Base-by-base conservation (phyloP, 257 asterid species). In the Salvia miltiorrhiza region DNA sequence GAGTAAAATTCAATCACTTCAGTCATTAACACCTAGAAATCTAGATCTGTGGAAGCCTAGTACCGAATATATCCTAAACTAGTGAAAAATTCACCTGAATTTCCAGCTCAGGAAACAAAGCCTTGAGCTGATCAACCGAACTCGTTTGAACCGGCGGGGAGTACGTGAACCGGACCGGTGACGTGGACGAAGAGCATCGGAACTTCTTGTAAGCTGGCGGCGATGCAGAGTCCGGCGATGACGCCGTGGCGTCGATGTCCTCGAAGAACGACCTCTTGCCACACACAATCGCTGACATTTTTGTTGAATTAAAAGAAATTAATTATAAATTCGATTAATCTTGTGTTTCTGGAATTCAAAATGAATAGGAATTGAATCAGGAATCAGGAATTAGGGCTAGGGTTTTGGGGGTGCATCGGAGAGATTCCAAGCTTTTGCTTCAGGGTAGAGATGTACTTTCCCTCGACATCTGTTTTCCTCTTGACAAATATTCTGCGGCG, bases 201-300 rank as follows among this genome's bases (percentile, higher is more conserved):
- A 79, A 76, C 80, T 73, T 89, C 88, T 89, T 89, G 39, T 83
- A 67, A 30, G 77, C 76, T 26, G 89, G 82, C 33, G 81, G 84
- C 16, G 90, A 73, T 0, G 85, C 77, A 11, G 88, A 77, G 52
- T 69, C 70, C 54, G 94, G 90, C 23, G 90, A 82, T 49, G 88
- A 57, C 66, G 74, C 70, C 19, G 75, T 60, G 20, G 83, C 60
- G 62, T 82, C 89, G 26, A 78, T 60, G 32, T 89, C 97, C n/a
- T 91, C 97, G 74, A 84, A 79, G 84, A 88, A 91, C 12, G 88
- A 78, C 73, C 97, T 82, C 88, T 91, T 91, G 23, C 97, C 91
- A 55, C 86, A 90, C 72, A 88, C 80, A 20, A 87, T 57, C 5
- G 92, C 88, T 71, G 95, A 83, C 95, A 89, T 89, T 26, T 78